A percentile compares a stretch with the other conserved stretches of the same genome.
phyloP scores from a whole-genome alignment of 768 basidiomycete species.

The Pulveroboletus ravenelii region DNA sequence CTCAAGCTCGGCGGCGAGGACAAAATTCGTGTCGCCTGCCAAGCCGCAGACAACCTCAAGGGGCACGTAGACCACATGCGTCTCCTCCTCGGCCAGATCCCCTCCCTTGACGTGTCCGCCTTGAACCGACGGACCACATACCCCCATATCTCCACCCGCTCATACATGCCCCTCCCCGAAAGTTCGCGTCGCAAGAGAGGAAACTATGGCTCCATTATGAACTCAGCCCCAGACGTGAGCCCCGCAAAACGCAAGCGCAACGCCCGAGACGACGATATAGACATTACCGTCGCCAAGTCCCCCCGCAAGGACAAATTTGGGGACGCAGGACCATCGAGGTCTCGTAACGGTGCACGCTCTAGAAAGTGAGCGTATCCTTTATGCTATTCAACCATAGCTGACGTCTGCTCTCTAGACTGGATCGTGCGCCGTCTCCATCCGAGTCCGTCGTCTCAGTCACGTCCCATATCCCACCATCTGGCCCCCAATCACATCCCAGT shows the following conservation, averaged over 20 bases:
- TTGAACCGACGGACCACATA: slow-evolving; percentile 65
- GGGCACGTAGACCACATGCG: slow-evolving; percentile 57
- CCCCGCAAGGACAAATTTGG: slow-evolving; percentile 57
- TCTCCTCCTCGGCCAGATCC: slow-evolving; percentile 56
- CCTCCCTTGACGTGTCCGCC: slow-evolving; percentile 54
- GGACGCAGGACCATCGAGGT: slow-evolving; percentile 41
- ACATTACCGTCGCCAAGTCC: slow-evolving; percentile 44
- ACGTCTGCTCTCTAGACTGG: slow-evolving; percentile 38
- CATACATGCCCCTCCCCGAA: slow-evolving; percentile 67
- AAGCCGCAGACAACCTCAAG: slow-evolving; percentile 84
- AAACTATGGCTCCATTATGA: slow-evolving; percentile 51
- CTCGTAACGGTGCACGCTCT: slow-evolving; percentile 49
- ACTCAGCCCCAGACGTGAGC: slow-evolving; percentile 50
- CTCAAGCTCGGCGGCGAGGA: slow-evolving; percentile 95
- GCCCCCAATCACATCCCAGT: slow-evolving; percentile 24
- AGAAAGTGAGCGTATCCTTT: slow-evolving; percentile 49
- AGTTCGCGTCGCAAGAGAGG: slow-evolving; percentile 59
- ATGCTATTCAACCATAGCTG: not conserved
- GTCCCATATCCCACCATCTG: slow-evolving; percentile 51
- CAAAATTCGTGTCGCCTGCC: slow-evolving; percentile 93
- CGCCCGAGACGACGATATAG: slow-evolving; percentile 61
- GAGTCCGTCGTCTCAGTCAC: slow-evolving; percentile 70
- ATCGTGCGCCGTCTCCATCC: slow-evolving; percentile 64
- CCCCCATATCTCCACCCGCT: slow-evolving; percentile 68
- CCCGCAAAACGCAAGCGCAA: slow-evolving; percentile 62